These are phyloP conservation scores for Celoporthe dispersa DNA, from an alignment of 2,329 filamentous ascomycete species.

Conservation along the genomic window DNA sequence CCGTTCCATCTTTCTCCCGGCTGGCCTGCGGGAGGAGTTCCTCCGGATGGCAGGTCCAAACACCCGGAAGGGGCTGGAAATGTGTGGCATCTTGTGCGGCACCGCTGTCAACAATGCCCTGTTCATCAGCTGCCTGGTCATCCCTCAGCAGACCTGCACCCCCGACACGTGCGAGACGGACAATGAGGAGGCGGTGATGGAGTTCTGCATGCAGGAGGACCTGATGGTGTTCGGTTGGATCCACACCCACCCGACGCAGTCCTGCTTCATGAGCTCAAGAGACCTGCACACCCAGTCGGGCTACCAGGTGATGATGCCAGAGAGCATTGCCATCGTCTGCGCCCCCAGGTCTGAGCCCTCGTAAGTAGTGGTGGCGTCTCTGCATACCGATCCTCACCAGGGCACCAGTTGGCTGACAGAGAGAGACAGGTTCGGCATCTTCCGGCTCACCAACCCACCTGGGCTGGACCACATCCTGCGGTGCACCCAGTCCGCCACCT, in stretches of 20 bases:
- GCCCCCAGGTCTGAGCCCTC: constrained; percentile 79
- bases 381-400: not conserved
- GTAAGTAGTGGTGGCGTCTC: constrained; percentile 52
- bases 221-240: constrained; percentile 94
- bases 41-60: constrained; percentile 75
- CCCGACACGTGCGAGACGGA: constrained; percentile 94
- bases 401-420: not conserved
- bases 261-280: constrained; percentile 95
- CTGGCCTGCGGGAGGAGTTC: constrained; percentile 74
- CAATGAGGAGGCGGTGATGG: constrained; percentile 82
- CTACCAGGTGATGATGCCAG: constrained; percentile 95
- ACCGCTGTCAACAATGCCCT: constrained; percentile 90
- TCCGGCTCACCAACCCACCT: constrained; percentile 90
- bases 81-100: constrained; percentile 92
- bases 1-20: constrained; percentile 85
- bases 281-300: constrained; percentile 93
- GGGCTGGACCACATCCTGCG: constrained; percentile 83
- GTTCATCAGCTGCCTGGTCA: constrained; percentile 85
- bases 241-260: constrained; percentile 94
- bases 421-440: constrained; percentile 76
- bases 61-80: constrained; percentile 83
- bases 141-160: constrained; percentile 88
- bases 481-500: constrained; percentile 78
- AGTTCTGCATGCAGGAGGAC: constrained; percentile 85
- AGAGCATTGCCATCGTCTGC: constrained; percentile 96